Base-by-base conservation (phyloP, 2,329 filamentous ascomycete species). In the Canariomyces notabilis region DNA sequence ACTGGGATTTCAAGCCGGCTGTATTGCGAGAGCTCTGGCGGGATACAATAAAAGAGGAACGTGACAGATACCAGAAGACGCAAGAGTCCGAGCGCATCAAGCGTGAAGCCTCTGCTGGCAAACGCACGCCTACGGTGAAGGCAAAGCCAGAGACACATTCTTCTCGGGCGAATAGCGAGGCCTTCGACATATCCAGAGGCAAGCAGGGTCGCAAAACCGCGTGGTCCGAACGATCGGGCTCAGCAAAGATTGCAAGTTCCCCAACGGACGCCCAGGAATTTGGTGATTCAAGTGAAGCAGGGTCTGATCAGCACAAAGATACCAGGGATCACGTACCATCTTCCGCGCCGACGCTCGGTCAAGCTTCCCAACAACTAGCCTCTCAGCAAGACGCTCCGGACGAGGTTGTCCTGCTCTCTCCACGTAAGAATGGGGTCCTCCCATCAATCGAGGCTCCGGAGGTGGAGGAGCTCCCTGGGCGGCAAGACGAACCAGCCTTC, bases 1-100 rank as follows among this genome's bases (percentile, higher is more conserved):
- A 62, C 0, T 79, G 76, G 73, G 50, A 68, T 8, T 78, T 89
- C 60, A 68, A 80, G 23, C 69, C 75, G 3, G 73, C 76, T 1
- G 61, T 73, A 7, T 77, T 91, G 58, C 81, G 90, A 18, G 65
- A 66, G 26, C 69, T 78, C 5, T 80, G 95, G 34, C 80, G 89
- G 22, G 64, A 79, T 0, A 73, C 84, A 32, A 72, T 95, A 1
- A 75, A 88, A 41, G 52, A 67, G 1, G 70, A 91, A 15, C 78
- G 87, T 46, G 60, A 69, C 6, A 69, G 79, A 53, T 83, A 85
- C 55, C 71, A 75, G 36, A 59, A 63, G 14, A 62, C 70, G 32
- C 60, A 62, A 14, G 69, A 63, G 41, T 65, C 66, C 29, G 59
- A 62, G 48, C 65, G 63, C 49, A 57, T 57, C 15, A 65, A 64